These are phyloP conservation scores for Yarrowia sp. DNA, from an alignment of 805 yeast genomes.

Conservation along the genomic window DNA sequence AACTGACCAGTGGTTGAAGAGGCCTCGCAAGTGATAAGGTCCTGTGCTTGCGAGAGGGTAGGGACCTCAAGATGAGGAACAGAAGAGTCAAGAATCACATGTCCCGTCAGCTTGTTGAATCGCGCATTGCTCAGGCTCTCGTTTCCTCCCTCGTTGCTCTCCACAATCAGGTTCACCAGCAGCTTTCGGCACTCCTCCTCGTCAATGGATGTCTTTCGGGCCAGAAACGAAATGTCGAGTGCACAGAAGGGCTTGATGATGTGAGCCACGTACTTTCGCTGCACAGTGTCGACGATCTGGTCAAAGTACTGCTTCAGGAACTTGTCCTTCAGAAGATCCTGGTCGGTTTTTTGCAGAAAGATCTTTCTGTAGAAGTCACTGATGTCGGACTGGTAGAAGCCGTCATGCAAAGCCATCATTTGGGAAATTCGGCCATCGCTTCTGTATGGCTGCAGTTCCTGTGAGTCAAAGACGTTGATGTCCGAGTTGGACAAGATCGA, in stretches of 20 bases:
- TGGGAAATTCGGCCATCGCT: constrained; percentile 38
- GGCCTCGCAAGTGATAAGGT: background rate
- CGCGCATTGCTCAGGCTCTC: constrained; percentile 1
- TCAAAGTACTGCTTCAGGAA: constrained; percentile 14
- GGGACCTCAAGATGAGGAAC: constrained; percentile 18
- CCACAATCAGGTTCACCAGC: constrained; percentile 13
- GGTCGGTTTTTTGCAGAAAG: constrained; percentile 5
- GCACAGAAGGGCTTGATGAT: constrained; percentile 11
- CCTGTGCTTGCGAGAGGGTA: background rate
- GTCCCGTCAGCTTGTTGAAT: constrained; percentile 7
- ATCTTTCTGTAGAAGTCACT: constrained; percentile 31
- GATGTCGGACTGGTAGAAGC: constrained; percentile 37
- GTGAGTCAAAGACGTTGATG: constrained; percentile 69
- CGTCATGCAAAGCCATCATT: constrained; percentile 39
- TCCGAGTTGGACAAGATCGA: constrained; percentile 57
- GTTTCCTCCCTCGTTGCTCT: background rate
- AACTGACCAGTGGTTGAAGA: background rate
- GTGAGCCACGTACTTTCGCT: constrained; percentile 17
- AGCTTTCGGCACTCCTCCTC: constrained; percentile 18
- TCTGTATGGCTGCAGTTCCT: constrained; percentile 59
- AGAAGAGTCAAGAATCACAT: background rate
- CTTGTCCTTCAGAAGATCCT: constrained; percentile 5
- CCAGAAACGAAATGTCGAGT: background rate
- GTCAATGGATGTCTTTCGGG: background rate
- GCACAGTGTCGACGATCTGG: constrained; percentile 8